Percentiles rank a stretch among this genome's conserved stretches.
Conservation (phyloP, 495 filamentous ascomycete genomes). For the Daldinia loculata region DNA sequence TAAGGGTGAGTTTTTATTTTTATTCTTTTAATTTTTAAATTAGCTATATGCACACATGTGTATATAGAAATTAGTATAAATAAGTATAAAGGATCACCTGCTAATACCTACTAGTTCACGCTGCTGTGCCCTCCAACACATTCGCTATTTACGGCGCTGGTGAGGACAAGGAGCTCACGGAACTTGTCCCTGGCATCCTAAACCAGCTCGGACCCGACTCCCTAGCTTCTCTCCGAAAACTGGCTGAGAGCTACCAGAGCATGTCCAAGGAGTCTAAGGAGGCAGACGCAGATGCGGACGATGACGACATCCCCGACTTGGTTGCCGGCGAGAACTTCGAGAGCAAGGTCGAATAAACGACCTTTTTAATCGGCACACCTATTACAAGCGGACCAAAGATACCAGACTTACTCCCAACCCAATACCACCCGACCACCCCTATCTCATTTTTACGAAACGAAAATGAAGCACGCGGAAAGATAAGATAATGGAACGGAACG, state of each 20-base stretch:
- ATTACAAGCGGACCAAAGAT: constrained; percentile 26
- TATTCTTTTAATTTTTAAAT: background rate
- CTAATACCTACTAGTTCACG: constrained; percentile 75
- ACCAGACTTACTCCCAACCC: background rate
- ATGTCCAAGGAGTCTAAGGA: constrained; percentile 97
- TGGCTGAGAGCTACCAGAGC: constrained; percentile 99
- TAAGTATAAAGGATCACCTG: background rate
- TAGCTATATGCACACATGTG: background rate
- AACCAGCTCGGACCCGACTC: constrained; percentile 99
- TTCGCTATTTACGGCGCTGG: constrained; percentile 99
- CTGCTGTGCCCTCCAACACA: constrained; percentile 92
- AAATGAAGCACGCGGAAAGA: constrained; percentile 19
- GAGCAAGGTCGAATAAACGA: constrained; percentile 85
- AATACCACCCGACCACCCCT: background rate
- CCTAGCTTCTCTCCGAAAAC: constrained; percentile 95
- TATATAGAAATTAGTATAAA: background rate
- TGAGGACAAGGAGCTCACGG: constrained; percentile 99
- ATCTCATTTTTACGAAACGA: constrained; percentile 28
- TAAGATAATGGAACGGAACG: constrained; percentile 10
- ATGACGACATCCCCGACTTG: constrained; percentile 94
- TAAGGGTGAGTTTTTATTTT: constrained; percentile 72
- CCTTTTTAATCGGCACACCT: constrained; percentile 12
- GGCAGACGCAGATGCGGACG: constrained; percentile 54
- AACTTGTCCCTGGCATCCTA: constrained; percentile 98
- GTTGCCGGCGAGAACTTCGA: constrained; percentile 97